Evolutionary conservation across 2,329 filamentous ascomycete species (phyloP), one percentile per base, ranked within the genome.

Genomic region (Elsinoe fawcettii): DNA sequence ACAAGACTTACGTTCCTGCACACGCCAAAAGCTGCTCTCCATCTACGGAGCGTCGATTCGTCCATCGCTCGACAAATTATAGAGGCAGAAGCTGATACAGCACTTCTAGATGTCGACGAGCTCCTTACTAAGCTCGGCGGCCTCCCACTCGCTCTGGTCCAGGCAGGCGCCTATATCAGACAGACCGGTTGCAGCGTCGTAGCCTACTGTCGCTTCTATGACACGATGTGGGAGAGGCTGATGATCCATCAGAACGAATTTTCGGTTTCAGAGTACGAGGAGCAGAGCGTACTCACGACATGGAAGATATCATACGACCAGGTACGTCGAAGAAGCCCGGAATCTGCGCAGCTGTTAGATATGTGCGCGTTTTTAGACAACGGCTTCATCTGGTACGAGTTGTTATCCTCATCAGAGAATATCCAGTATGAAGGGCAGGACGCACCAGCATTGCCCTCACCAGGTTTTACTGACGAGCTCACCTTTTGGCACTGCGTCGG

Each of bases 281-380:
- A 65, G 9, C 59, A 64, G 44, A 67, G 60, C 57, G 58, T 70
- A 46, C 63, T 66, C 60, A 68, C 64, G 16, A 70, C 66, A 18
- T 70, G 64, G 67, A 63, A 60, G 16, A 65, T 70, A 32, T 69
- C 64, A 5, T 69, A 67, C 59, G 58, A 69, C 22, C 64, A 66
- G 14, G 63, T 70, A 6, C 25, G 55, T n/a, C 47, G 59, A 2
- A 60, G 61, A 56, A 62, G 63, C 46, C 32, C 62, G 49, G 23
- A 44, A 6, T 63, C 67, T 3, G 64, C 65, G 3, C 59, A 64
- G 8, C 58, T 69, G 37, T 63, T 70, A 9, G 64, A 67, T 9
- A 61, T 68, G 20, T 69, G 62, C 65, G 65, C 60, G 14, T 66
- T 64, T 54, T 57, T 67, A 0, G 61, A 67, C 53, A 61, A 61